Percentiles rank a stretch among this genome's conserved stretches.
Conservation (phyloP, 768 basidiomycete species). For the Cyclocybe cylindracea region DNA sequence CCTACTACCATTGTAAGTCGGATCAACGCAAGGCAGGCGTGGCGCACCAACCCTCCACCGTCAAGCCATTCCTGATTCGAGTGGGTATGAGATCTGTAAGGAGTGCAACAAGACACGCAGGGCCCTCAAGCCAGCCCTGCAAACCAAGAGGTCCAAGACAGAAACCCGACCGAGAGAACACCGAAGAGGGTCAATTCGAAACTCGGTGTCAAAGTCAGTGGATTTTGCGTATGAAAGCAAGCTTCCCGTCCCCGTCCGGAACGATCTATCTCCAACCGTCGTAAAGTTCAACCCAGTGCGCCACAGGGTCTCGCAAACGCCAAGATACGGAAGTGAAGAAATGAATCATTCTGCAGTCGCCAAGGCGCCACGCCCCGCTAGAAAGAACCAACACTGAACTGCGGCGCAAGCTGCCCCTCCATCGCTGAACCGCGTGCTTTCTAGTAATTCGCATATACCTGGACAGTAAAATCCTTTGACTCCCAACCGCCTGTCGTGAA, state of each 20-base stretch:
- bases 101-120: too few relatives aligned
- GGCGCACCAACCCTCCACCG: too few relatives aligned
- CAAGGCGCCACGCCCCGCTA: constrained; percentile 17
- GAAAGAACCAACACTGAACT: constrained; percentile 35
- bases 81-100: too few relatives aligned
- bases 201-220: constrained; percentile 47
- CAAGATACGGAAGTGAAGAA: constrained; percentile 23
- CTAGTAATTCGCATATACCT: constrained; percentile 22
- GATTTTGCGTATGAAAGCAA: constrained; percentile 74
- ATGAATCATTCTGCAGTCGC: constrained; percentile 17
- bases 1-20: too few relatives aligned
- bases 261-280: constrained; percentile 48
- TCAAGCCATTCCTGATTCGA: too few relatives aligned
- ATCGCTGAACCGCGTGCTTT: constrained; percentile 23
- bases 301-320: constrained; percentile 39
- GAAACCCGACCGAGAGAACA: constrained; percentile 36
- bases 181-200: constrained; percentile 53
- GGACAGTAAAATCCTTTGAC: not conserved
- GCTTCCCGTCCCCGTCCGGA: constrained; percentile 54
- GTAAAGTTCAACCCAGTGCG: constrained; percentile 47
- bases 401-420: constrained; percentile 13
- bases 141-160: too few relatives aligned
- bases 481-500: constrained; percentile 21
- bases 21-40: too few relatives aligned
- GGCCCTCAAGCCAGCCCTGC: too few relatives aligned